Percentiles rank a stretch among this genome's conserved stretches.
Evolutionary conservation across 495 filamentous ascomycete genomes (phyloP).

Genomic region (Hypoxylon subgilvum): DNA sequence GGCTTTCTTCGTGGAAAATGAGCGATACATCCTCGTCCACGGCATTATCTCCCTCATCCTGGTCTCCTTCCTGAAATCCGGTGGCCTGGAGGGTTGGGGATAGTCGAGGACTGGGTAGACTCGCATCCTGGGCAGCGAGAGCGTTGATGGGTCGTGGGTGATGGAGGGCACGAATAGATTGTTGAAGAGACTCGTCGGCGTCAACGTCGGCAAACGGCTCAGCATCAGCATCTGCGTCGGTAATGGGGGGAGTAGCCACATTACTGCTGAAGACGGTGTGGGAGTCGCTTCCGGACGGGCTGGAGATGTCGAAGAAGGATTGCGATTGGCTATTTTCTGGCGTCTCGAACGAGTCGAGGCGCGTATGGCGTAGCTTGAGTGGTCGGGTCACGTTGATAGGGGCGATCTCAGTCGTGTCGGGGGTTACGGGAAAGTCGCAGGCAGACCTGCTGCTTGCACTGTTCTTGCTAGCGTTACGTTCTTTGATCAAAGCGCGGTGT

Average conservation of each 20-base stretch:
- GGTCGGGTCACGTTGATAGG: conserved; percentile 35
- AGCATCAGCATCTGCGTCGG: conserved; percentile 59
- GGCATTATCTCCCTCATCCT: conserved; percentile 49
- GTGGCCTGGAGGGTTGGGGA: conserved; percentile 88
- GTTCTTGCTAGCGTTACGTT: conserved; percentile 34
- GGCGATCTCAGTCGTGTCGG: conserved; percentile 52
- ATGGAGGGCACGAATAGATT: conserved; percentile 44
- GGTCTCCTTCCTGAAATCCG: conserved; percentile 54
- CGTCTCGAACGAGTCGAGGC: conserved; percentile 44
- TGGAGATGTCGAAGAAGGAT: conserved; percentile 53
- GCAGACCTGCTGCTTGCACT: conserved; percentile 24
- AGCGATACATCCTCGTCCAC: conserved; percentile 43
- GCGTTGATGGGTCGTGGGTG: conserved; percentile 63
- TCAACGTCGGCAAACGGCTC: conserved; percentile 58
- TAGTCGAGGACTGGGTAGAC: conserved; percentile 90
- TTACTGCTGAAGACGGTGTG: conserved; percentile 57
- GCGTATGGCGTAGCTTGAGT: conserved; percentile 40
- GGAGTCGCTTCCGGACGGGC: conserved; percentile 52
- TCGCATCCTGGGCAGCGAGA: conserved; percentile 78
- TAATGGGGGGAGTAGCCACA: conserved; percentile 64
- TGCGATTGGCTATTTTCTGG: conserved; percentile 54
- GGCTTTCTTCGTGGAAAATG: conserved; percentile 27
- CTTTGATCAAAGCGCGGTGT: conserved; percentile 45
- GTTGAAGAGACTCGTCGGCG: conserved; percentile 50
- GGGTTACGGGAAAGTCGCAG: conserved; percentile 53